These are phyloP conservation scores for Nicotiana noctiflora DNA, from an alignment of 257 asterid genomes.

Conservation along the genomic window DNA sequence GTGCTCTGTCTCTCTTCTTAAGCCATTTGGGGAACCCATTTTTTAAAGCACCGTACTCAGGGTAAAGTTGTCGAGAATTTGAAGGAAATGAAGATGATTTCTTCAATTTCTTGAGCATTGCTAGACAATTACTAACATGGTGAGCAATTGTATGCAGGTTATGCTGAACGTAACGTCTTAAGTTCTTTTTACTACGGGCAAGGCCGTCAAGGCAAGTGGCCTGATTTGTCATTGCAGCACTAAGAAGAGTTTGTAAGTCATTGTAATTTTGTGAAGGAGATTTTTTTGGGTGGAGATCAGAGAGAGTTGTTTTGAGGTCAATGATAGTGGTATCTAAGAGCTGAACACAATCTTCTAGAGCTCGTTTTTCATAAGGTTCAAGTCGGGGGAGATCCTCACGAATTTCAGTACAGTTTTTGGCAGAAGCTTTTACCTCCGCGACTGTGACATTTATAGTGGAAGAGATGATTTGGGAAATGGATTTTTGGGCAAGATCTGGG, in stretches of 20 bases:
- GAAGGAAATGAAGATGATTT: neutral
- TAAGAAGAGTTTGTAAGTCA: slow-evolving; percentile 67
- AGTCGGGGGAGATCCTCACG: slow-evolving; percentile 43
- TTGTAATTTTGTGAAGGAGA: slow-evolving; percentile 35
- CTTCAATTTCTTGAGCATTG: slow-evolving; percentile 63
- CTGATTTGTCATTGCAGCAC: slow-evolving; percentile 94
- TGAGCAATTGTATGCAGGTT: slow-evolving; percentile 49
- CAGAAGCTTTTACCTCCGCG: slow-evolving; percentile 44
- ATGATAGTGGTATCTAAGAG: slow-evolving; percentile 48
- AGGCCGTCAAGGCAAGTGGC: slow-evolving; percentile 91
- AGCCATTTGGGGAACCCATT: slow-evolving; percentile 70
- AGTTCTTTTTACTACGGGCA: slow-evolving; percentile 46
- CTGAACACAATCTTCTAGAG: slow-evolving; percentile 76
- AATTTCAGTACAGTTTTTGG: slow-evolving; percentile 45
- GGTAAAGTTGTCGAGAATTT: slow-evolving; percentile 18
- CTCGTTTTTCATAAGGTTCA: slow-evolving; percentile 50
- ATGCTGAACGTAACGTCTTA: slow-evolving; percentile 46
- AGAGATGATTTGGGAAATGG: slow-evolving; percentile 66
- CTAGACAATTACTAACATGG: slow-evolving; percentile 78
- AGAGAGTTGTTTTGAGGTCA: slow-evolving; percentile 34
- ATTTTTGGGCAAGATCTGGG: slow-evolving; percentile 54
- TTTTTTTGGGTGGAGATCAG: slow-evolving; percentile 30
- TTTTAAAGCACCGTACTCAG: slow-evolving; percentile 34
- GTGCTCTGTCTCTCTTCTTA: slow-evolving; percentile 41
- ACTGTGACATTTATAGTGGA: slow-evolving; percentile 58